Conservation (phyloP, 2,329 filamentous ascomycete species). For the Ilyonectria destructans region DNA sequence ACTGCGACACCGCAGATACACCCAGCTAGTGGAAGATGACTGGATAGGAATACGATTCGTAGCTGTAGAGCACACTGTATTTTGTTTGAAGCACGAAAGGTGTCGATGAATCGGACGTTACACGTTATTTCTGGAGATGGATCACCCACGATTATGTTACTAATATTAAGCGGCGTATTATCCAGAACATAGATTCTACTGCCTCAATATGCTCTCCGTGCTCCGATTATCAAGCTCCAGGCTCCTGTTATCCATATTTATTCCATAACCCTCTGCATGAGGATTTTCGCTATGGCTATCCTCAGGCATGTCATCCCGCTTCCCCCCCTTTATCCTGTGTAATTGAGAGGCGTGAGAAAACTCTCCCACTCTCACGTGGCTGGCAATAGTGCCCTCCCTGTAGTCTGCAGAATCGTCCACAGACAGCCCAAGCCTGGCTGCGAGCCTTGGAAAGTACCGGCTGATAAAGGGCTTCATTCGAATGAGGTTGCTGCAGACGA, state of each 20-base stretch:
- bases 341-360: not conserved
- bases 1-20: not conserved
- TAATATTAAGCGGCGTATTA: not conserved
- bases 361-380: not conserved
- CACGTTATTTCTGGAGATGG: not conserved
- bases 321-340: not conserved
- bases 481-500: not conserved
- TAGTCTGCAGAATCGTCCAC: not conserved
- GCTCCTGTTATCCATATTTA: not conserved
- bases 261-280: not conserved
- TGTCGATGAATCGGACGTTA: not conserved
- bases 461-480: constrained; percentile 12
- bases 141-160: not conserved
- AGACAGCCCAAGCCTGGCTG: not conserved
- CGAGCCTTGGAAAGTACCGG: not conserved
- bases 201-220: constrained; percentile 7
- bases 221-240: not conserved
- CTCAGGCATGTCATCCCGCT: not conserved
- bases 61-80: not conserved
- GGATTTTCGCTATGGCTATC: not conserved
- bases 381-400: not conserved
- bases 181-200: not conserved
- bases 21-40: not conserved
- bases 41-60: not conserved
- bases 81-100: not conserved